Evolutionary conservation across 768 basidiomycete genomes (phyloP).

Genomic region (Phlegmacium glaucopus): DNA sequence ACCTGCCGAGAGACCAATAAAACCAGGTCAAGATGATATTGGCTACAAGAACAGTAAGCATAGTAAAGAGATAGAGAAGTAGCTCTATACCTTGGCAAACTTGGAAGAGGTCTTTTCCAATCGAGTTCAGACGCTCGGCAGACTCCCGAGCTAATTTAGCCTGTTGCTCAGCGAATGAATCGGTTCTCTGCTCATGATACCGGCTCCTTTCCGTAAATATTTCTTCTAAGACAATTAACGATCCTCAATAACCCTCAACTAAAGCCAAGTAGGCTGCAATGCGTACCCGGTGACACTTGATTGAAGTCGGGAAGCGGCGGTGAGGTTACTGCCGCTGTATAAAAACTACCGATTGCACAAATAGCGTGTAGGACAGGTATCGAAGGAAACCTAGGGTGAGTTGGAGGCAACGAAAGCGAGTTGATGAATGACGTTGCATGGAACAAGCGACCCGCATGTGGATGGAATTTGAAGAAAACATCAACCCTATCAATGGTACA

Average conservation of each 20-base stretch:
- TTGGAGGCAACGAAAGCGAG: conserved; percentile 59
- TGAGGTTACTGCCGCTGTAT: conserved; percentile 64
- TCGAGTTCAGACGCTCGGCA: conserved; percentile 41
- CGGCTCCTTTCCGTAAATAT: conserved; percentile 49
- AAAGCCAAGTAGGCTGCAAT: conserved; percentile 1
- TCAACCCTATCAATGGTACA: conserved; percentile 47
- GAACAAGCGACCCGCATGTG: conserved; percentile 68
- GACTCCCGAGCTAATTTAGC: conserved; percentile 51
- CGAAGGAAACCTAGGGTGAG: conserved; percentile 71
- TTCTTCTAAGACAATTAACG: conserved; percentile 37
- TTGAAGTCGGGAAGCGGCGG: conserved; percentile 50
- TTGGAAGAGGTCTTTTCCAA: conserved; percentile 55
- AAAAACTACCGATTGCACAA: conserved; percentile 74
- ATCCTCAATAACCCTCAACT: not conserved
- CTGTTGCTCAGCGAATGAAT: conserved; percentile 66
- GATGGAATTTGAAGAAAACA: conserved; percentile 76
- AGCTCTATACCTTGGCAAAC: conserved; percentile 52
- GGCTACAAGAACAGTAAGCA: conserved; percentile 35
- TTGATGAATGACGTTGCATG: conserved; percentile 65
- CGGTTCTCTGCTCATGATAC: conserved; percentile 41
- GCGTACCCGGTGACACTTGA: conserved; percentile 43
- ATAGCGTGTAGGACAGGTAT: conserved; percentile 79
- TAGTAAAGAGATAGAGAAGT: not conserved
- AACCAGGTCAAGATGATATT: conserved; percentile 66
- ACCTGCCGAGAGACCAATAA: conserved; percentile 73